Evolutionary conservation across 2,329 filamentous ascomycete species (phyloP).

Genomic region (Lecanicillium sp.): DNA sequence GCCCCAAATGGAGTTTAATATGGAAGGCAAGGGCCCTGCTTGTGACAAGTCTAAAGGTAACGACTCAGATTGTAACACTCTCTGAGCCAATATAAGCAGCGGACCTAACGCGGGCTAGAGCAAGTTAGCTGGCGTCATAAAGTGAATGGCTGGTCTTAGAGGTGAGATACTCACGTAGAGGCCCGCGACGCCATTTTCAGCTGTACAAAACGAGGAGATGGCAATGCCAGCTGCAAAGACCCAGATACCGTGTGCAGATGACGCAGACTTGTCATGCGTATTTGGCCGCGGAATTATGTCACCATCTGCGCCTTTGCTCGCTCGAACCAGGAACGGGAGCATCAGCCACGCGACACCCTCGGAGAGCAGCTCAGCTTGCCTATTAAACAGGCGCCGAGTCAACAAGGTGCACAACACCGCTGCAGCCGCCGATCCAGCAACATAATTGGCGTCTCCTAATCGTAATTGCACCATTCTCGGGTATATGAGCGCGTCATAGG

Average conservation of each 20-base stretch:
- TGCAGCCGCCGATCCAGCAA: slow-evolving; percentile 6
- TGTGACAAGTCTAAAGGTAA: background rate
- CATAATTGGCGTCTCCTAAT: too few relatives aligned
- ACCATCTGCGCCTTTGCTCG: too few relatives aligned
- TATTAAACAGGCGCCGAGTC: slow-evolving; percentile 12
- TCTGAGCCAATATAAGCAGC: slow-evolving; percentile 12
- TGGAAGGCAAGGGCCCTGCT: background rate
- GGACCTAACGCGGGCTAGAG: slow-evolving; percentile 17
- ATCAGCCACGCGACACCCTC: slow-evolving; percentile 25
- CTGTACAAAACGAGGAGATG: slow-evolving; percentile 10
- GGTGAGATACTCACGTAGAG: slow-evolving; percentile 11
- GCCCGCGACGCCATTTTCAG: slow-evolving; percentile 10
- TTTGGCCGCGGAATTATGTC: slow-evolving; percentile 3
- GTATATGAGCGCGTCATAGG: too few relatives aligned
- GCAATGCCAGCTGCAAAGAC: slow-evolving; percentile 6
- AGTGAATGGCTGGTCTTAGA: too few relatives aligned
- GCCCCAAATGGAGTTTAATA: slow-evolving; percentile 1
- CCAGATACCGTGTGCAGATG: background rate
- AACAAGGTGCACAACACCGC: slow-evolving; percentile 19
- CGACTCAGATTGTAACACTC: background rate
- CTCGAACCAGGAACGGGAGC: slow-evolving; percentile 16
- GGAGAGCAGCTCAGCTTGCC: slow-evolving; percentile 20
- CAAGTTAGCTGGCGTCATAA: background rate
- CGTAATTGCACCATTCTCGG: too few relatives aligned
- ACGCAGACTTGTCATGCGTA: background rate